Base-by-base conservation (phyloP, 352 stramenopile genomes). In the Globisporangium barbulae region DNA sequence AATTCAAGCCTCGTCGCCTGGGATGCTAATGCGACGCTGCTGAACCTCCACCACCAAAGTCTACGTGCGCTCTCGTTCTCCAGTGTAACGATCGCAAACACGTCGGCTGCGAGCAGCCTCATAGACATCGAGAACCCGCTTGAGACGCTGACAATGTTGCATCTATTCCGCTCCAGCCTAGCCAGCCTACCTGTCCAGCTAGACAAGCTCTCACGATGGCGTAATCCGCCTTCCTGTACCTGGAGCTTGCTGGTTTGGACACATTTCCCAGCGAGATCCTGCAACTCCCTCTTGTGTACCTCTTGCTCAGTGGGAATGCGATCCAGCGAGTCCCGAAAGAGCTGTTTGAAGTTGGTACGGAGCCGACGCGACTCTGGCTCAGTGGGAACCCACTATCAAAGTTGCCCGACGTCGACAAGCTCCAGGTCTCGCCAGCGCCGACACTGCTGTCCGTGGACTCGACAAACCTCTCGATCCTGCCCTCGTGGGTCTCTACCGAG, bases 251-350 rank as follows among this genome's bases (percentile, higher is more conserved):
- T 13, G 30, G 15, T 1, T 22, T 63, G 9, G 44, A 5, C 45
- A 8, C 35, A 25, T 50, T 44, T 45, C 25, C 48, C 15, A 44
- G 19, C 8, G 12, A 39, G 3, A n/a, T 52, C 17, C n/a, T 44
- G 8, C 5, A 15, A n/a, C 49, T 64, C 15, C 48, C 48, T 21
- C 37, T 59, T 0, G 8, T 59, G 7, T 37, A 53, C 2, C 49
- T 64, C 59, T 56, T 37, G 35, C 47, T 59, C 17, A 41, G 48
- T 50, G 49, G 39, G 35, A 64, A 57, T 10, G 28, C 48, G 48
- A 44, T 59, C 48, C 4, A 19, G 2, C 6, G 44, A 9, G 48
- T 64, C 37, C 59, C 37, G 9, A 22, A 30, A 47, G 57, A 53
- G 30, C 44, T 63, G 31, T 63, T 63, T 39, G 53, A 37, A 47